These are phyloP conservation scores for Agaricus subrufescens DNA, from an alignment of 768 basidiomycete species.

Conservation along the genomic window DNA sequence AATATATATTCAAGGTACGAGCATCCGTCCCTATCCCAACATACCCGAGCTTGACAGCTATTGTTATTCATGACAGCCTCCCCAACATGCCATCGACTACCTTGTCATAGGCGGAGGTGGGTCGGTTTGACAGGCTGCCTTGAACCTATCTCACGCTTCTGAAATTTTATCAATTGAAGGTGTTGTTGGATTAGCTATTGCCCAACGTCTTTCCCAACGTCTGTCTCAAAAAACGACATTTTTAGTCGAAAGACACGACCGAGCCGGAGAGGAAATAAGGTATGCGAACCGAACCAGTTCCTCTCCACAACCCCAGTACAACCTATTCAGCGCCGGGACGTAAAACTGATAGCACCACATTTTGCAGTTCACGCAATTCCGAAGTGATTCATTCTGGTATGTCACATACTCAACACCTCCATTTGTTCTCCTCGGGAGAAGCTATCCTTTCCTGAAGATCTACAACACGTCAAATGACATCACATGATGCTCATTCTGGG, in stretches of 20 bases:
- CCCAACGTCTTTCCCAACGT: conserved; percentile 60
- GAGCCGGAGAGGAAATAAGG: conserved; percentile 87
- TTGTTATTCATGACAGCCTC: conserved; percentile 34
- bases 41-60: neutral
- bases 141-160: neutral
- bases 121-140: conserved; percentile 1
- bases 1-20: conserved; percentile 59
- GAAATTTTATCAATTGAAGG: conserved; percentile 32
- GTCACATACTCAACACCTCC: conserved; percentile 5
- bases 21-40: neutral
- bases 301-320: neutral
- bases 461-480: neutral
- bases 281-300: conserved; percentile 17
- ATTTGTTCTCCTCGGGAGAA: neutral
- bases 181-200: conserved; percentile 83
- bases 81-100: conserved; percentile 75
- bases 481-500: neutral
- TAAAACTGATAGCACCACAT: neutral
- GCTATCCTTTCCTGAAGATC: neutral
- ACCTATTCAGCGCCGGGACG: no score
- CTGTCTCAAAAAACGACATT: conserved; percentile 70
- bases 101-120: conserved; percentile 85
- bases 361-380: conserved; percentile 79
- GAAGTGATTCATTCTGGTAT: conserved; percentile 91
- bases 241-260: conserved; percentile 72